phyloP scores from a whole-genome alignment of 192 early-diverging fungal species.

The Glomus cerebriforme region DNA sequence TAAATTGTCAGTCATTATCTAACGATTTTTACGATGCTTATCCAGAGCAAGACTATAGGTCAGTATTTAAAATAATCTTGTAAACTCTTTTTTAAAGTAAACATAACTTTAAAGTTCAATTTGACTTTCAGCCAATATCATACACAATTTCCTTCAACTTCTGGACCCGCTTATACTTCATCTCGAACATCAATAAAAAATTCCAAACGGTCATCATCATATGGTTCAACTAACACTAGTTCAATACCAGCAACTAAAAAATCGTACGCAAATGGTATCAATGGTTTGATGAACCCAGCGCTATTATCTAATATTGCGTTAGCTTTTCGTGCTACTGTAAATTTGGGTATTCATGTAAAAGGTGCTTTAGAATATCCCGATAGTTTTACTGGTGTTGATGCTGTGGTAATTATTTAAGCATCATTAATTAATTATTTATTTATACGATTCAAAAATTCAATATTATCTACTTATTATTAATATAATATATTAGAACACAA shows the following conservation, averaged over 20 bases:
- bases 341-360: slow-evolving; percentile 25
- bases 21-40: slow-evolving; percentile 18
- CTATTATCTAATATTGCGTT: slow-evolving; percentile 27
- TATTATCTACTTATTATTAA: background rate
- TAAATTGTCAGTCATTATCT: background rate
- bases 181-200: background rate
- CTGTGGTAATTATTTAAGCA: slow-evolving; percentile 18
- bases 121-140: background rate
- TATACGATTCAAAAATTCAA: background rate
- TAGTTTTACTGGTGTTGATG: slow-evolving; percentile 29
- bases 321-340: slow-evolving; percentile 28
- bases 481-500: slow-evolving; percentile 19
- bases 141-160: background rate
- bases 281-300: slow-evolving; percentile 3
- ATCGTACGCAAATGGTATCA: background rate
- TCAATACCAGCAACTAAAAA: background rate
- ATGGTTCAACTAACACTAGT: background rate
- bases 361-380: slow-evolving; percentile 31
- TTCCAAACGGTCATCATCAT: background rate
- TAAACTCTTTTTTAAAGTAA: background rate
- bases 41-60: background rate
- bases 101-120: background rate
- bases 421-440: background rate
- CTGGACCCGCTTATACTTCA: background rate
- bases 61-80: background rate